Evolutionary conservation across 2,329 filamentous ascomycete genomes (phyloP), one percentile per base, ranked within the genome.

Genomic region (Westerdykella sp.): DNA sequence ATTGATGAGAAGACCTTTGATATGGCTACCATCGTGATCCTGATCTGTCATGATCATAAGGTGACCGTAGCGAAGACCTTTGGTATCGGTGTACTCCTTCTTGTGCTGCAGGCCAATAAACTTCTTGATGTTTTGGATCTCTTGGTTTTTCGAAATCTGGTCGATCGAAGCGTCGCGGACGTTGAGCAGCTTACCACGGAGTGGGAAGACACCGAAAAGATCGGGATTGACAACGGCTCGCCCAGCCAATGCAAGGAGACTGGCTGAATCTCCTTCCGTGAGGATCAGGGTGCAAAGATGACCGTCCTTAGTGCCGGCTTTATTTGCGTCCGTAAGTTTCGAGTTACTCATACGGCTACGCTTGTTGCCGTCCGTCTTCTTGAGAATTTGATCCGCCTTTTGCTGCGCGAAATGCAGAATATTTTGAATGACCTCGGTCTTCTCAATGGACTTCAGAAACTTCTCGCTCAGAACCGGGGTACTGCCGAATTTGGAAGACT

Each of bases 41-140:
- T 98, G 93, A 93, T 98, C 93, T 25, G 93, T 94, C 93, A 98
- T 98, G 76, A 98, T 97, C 93, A 98, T 98, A 51, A 98, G 73
- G 69, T 97, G 93, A 9, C 93, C 93, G 65, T 98, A 98, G 22
- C 93, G 87, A 46, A 98, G 81, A 43, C 84, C 79, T 60, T 86
- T 89, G 41, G 87, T 91, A 55, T 96, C 88, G 1, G 83, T 90
- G 66, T 98, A 98, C n/a, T 83, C 77, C 57, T 89, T 85, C 71
- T 98, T 98, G 73, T 98, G 93, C 70, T 98, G 95, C 41, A 98
- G 74, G 41, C 93, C 93, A 43, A 98, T 77, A 70, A 98, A 97
- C 61, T 96, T 94, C 69, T 98, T 98, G 76, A 98, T 98, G 65
- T 96, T 97, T 65, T 98, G 90, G 45, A 98, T 97, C 70, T 98